Percentiles rank a stretch among this genome's conserved stretches.
phyloP scores from a whole-genome alignment of 768 basidiomycete genomes.

The Hirschioporus abietinus region DNA sequence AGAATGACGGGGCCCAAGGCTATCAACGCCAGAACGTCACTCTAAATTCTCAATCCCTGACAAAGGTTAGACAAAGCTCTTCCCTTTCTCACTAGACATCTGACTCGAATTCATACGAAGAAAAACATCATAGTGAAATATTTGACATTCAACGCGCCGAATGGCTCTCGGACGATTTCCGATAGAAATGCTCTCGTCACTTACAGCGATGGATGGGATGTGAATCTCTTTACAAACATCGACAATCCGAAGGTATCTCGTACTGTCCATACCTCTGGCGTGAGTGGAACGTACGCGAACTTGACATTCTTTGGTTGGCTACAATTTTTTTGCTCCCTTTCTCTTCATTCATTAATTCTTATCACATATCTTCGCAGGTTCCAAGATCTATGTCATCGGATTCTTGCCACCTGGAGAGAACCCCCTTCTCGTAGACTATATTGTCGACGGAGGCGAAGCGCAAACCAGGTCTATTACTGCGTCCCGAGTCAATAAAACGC shows the following conservation, averaged over 20 bases:
- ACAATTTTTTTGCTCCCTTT: not conserved
- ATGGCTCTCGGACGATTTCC: not conserved
- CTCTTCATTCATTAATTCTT: not conserved
- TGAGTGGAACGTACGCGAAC: not conserved
- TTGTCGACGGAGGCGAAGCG: not conserved
- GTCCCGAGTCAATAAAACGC: not conserved
- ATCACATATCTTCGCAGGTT: not conserved
- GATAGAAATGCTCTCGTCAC: not conserved
- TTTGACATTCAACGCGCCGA: not conserved
- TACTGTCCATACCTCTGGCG: not conserved
- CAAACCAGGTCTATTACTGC: not conserved
- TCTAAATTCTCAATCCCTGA: not conserved
- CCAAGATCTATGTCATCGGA: not conserved
- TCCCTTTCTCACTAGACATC: not conserved
- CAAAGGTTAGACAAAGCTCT: not conserved
- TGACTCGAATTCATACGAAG: not conserved
- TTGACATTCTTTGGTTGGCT: not conserved
- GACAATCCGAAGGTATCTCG: not conserved
- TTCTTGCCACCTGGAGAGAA: not conserved
- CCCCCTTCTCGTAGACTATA: not conserved
- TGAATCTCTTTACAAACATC: not conserved
- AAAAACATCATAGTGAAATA: not conserved
- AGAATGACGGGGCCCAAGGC: not conserved
- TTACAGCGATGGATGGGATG: not conserved
- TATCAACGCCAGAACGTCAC: not conserved